phyloP scores from a whole-genome alignment of 257 asterid genomes.

The Catharanthus roseus region DNA sequence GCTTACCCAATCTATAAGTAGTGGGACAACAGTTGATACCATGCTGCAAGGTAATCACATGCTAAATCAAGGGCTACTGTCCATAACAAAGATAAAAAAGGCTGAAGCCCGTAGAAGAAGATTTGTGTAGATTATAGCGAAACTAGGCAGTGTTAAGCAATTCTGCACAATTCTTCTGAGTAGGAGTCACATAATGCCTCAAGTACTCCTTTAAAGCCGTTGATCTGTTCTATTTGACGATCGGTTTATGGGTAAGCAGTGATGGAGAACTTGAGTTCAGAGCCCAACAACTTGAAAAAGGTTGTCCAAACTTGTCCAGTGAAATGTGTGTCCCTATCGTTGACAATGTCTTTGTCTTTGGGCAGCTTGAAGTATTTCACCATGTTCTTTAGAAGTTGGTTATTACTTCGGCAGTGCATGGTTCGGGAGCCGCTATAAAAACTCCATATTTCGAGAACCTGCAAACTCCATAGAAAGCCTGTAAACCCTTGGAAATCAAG shows the following conservation, averaged over 20 bases:
- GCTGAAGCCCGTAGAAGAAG: not conserved
- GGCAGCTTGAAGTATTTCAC: too few relatives aligned
- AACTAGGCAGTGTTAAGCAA: too few relatives aligned
- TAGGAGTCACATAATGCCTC: not conserved
- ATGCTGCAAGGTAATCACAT: too few relatives aligned
- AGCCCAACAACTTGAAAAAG: not conserved
- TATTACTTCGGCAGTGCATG: not conserved
- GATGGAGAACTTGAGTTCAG: not conserved
- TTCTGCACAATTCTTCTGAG: not conserved
- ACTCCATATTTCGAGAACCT: not conserved
- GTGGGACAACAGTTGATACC: too few relatives aligned
- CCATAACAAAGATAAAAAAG: not conserved
- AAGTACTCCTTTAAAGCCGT: not conserved
- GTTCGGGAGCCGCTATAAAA: not conserved
- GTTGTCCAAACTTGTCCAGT: not conserved
- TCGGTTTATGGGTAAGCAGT: not conserved
- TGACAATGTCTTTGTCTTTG: not conserved
- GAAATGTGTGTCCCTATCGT: not conserved
- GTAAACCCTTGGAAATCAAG: not conserved
- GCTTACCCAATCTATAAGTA: too few relatives aligned
- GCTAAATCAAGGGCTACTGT: not conserved
- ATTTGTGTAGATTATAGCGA: not conserved
- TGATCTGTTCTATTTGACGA: not conserved
- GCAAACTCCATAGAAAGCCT: not conserved
- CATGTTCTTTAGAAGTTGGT: too few relatives aligned